Evolutionary conservation across 768 basidiomycete genomes (phyloP).

Genomic region (Lactifluus pinguis): DNA sequence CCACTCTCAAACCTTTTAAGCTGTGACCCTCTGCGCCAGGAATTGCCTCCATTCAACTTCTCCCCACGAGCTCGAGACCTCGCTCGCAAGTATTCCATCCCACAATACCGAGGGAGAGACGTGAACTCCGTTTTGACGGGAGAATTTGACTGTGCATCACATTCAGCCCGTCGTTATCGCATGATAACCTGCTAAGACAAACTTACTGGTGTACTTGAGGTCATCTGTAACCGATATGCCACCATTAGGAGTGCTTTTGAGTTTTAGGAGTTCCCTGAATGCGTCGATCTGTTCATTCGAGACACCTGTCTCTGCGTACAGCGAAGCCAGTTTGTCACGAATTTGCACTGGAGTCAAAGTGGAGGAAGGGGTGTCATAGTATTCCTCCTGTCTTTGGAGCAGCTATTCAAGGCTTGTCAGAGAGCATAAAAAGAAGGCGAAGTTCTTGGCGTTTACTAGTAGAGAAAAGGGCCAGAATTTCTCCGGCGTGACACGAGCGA

Average conservation of each 20-base stretch:
- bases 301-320: slow-evolving; percentile 45
- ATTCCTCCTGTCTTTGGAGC: slow-evolving; percentile 68
- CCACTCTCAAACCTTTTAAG: slow-evolving; percentile 23
- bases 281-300: slow-evolving; percentile 39
- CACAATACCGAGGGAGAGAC: slow-evolving; percentile 78
- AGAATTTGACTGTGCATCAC: slow-evolving; percentile 62
- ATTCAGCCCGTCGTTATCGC: neutral
- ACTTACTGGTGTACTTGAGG: slow-evolving; percentile 81
- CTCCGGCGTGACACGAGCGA: slow-evolving; percentile 60
- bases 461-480: slow-evolving; percentile 74
- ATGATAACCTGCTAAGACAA: neutral
- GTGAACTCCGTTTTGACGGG: slow-evolving; percentile 86
- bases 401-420: slow-evolving; percentile 37
- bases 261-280: slow-evolving; percentile 53
- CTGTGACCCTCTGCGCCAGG: slow-evolving; percentile 47
- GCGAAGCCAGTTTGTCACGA: slow-evolving; percentile 58
- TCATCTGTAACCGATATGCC: slow-evolving; percentile 78
- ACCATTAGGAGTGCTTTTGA: slow-evolving; percentile 63
- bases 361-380: slow-evolving; percentile 67
- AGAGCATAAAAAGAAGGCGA: neutral
- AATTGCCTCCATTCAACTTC: slow-evolving; percentile 75
- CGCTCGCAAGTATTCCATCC: slow-evolving; percentile 64
- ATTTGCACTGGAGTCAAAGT: slow-evolving; percentile 60
- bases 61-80: slow-evolving; percentile 77
- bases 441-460: slow-evolving; percentile 31